Base-by-base conservation (phyloP, 2,329 filamentous ascomycete genomes). In the Geosmithia morbida region DNA sequence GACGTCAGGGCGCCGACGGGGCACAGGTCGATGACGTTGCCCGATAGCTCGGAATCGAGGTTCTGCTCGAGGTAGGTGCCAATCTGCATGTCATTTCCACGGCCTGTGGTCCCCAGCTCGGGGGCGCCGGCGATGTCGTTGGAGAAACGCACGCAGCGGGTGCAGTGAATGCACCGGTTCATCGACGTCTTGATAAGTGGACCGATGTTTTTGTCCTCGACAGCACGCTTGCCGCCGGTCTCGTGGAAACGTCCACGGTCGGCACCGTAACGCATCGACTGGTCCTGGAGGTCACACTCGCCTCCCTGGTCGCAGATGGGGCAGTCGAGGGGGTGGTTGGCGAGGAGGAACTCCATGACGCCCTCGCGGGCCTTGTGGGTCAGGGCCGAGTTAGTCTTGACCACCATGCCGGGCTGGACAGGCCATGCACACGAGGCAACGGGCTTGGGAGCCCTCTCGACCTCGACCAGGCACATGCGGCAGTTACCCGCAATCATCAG, bases 121-220 rank as follows among this genome's bases (percentile, higher is more conserved):
- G 92, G 88, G 51, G 92, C 92, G 59, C 92, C 92, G 52, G 92
- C 92, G 59, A 98, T 76, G 60, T 98, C 92, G 68, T 97, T 98
- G 63, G 92, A 86, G 68, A 98, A 98, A 61, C 92, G 88, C 57
- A 98, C 81, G 69, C 92, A 98, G 60, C 92, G 82, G 53, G 92
- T 98, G 75, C 92, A 98, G 74, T 98, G 92, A 60, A 98, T 98
- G 68, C 92, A 98, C 64, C 92, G 80, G 76, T 98, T 98, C 92
- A 98, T 98, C 45, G 92, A 98, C 3, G 92, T 98, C 79, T 98
- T 98, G 70, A 98, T 86, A 56, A 98, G 68, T 47, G 92, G 92
- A 37, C 92, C 92, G 60, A 98, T 96, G 67, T 98, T 97, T 78
- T 98, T 98, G 69, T 98, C 92, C 71, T 98, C 92, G 40, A 96